Evolutionary conservation across 2,329 filamentous ascomycete species (phyloP).

Genomic region (Diaporthe velutina): DNA sequence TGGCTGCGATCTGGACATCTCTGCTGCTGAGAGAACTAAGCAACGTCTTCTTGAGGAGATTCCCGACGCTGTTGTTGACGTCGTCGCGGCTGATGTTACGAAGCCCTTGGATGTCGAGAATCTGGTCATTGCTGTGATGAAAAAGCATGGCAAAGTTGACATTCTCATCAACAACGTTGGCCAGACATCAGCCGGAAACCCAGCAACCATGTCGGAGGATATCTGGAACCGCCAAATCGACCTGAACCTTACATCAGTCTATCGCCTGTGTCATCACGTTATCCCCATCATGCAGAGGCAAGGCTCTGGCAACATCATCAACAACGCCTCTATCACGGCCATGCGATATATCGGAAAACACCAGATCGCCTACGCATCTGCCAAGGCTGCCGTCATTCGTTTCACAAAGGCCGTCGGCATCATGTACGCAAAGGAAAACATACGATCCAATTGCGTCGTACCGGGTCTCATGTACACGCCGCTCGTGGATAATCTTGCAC

Average conservation of each 20-base stretch:
- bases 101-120: background rate
- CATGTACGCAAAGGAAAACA: background rate
- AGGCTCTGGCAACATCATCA: background rate
- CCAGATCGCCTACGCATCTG: background rate
- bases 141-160: background rate
- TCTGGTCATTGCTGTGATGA: background rate
- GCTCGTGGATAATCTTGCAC: background rate
- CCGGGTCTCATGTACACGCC: background rate
- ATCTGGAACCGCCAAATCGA: constrained; percentile 2
- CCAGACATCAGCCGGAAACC: background rate
- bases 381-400: background rate
- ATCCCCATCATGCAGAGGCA: background rate
- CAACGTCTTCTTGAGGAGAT: background rate
- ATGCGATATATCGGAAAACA: background rate
- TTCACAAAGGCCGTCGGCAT: background rate
- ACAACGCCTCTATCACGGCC: background rate
- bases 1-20: background rate
- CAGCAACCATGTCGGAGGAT: background rate
- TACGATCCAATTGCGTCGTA: background rate
- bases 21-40: background rate
- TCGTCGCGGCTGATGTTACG: background rate
- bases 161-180: background rate
- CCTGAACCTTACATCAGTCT: background rate
- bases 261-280: background rate
- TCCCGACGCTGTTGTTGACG: background rate